phyloP scores from a whole-genome alignment of 148 eudicot species.

The Rhododendron griersonianum region DNA sequence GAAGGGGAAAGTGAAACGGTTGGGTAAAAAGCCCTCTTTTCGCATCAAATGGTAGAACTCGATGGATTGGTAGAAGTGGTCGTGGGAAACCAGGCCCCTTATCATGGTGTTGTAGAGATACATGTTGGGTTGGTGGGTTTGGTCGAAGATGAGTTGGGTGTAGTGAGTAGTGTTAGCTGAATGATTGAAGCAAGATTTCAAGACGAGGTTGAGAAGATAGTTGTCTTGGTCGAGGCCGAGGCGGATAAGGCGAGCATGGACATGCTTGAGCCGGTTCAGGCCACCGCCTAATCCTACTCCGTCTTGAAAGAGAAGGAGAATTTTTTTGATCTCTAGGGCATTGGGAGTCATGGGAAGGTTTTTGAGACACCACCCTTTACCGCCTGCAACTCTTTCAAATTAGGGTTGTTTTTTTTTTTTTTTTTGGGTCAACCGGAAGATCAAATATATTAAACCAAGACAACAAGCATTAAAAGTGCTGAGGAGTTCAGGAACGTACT shows the following conservation, averaged over 20 bases:
- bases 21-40: not conserved
- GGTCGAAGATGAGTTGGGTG: not conserved
- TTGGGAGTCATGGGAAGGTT: not conserved
- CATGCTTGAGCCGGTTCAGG: conserved; percentile 5
- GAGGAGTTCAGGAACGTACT: too few relatives aligned
- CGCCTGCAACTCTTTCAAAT: not conserved
- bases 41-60: conserved; percentile 1
- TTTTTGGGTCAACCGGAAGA: too few relatives aligned
- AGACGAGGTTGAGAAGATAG: conserved; percentile 5
- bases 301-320: conserved; percentile 1
- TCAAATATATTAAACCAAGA: too few relatives aligned
- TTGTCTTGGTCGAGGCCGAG: conserved; percentile 8
- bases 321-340: not conserved
- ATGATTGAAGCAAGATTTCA: not conserved
- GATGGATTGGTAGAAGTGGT: not conserved
- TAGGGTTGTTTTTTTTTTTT: too few relatives aligned
- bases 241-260: conserved; percentile 8
- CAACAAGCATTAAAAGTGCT: too few relatives aligned
- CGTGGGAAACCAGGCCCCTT: conserved; percentile 5
- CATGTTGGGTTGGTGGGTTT: not conserved
- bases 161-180: not conserved
- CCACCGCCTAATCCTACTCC: not conserved
- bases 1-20: conserved; percentile 11
- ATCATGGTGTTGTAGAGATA: conserved; percentile 7
- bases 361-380: not conserved